Conservation (phyloP, 768 basidiomycete genomes). For the Amanita rubescens region DNA sequence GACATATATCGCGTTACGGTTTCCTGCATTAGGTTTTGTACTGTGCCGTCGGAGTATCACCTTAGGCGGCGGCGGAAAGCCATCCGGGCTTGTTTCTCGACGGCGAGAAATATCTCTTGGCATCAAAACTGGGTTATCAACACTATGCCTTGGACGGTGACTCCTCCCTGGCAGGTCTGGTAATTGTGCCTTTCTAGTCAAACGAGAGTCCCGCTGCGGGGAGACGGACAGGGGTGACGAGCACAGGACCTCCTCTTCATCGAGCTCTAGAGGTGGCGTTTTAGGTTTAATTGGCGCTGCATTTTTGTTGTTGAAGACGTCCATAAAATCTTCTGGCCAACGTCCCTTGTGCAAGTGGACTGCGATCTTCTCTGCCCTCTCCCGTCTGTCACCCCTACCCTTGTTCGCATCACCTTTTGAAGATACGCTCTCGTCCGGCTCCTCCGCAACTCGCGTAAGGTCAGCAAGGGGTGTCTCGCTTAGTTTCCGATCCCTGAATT, state of each 20-base stretch:
- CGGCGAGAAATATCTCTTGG: constrained; percentile 41
- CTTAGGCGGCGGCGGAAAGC: constrained; percentile 27
- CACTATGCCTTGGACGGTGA: constrained; percentile 58
- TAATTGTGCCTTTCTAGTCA: constrained; percentile 36
- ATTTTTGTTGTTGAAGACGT: constrained; percentile 32
- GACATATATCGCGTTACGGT: constrained; percentile 41
- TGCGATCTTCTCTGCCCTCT: constrained; percentile 27
- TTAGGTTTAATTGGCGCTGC: constrained; percentile 17
- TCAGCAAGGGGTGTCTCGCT: constrained; percentile 60
- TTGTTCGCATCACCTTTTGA: constrained; percentile 21
- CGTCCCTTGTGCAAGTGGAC: constrained; percentile 70
- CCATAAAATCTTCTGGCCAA: constrained; percentile 79
- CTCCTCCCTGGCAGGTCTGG: constrained; percentile 45
- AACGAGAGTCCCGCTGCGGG: constrained; percentile 49
- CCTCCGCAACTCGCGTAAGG: constrained; percentile 63
- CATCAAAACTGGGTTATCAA: constrained; percentile 44
- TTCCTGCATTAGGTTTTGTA: constrained; percentile 34
- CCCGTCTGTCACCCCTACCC: constrained; percentile 25
- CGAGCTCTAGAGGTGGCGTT: constrained; percentile 13
- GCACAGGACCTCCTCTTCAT: constrained; percentile 7
- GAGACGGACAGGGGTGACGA: constrained; percentile 28
- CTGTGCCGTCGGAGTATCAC: constrained; percentile 53
- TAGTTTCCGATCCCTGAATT: constrained; percentile 47
- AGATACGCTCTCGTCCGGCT: constrained; percentile 54
- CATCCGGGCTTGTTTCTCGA: constrained; percentile 57